A percentile compares a stretch with the other conserved stretches of the same genome.
Conservation (phyloP, 139 green algal species). For the Chlamydomonas incerta region DNA sequence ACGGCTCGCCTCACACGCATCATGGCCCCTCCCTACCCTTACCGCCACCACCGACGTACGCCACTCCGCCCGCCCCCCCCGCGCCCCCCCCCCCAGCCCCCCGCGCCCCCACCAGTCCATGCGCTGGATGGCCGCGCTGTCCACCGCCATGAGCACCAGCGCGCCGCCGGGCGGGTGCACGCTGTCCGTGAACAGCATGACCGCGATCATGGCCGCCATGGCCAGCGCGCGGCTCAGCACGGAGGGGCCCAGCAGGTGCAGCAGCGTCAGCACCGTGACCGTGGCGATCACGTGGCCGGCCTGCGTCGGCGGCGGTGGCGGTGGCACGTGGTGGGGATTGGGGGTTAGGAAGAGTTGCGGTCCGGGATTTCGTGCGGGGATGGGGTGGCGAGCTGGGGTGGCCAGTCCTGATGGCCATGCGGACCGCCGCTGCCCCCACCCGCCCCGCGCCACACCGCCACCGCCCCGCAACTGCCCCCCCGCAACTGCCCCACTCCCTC, state of each 20-base stretch:
- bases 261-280: constrained; percentile 38
- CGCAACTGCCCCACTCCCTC: neutral
- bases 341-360: too few relatives aligned
- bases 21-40: neutral
- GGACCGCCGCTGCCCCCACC: too few relatives aligned
- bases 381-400: too few relatives aligned
- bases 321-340: too few relatives aligned
- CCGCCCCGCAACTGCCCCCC: neutral
- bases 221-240: constrained; percentile 43
- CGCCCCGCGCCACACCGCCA: too few relatives aligned
- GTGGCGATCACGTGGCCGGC: constrained; percentile 36
- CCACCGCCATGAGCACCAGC: constrained; percentile 63
- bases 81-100: neutral
- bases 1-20: neutral
- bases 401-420: too few relatives aligned
- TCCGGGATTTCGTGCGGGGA: too few relatives aligned
- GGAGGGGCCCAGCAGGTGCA: constrained; percentile 37
- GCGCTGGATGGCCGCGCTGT: constrained; percentile 46
- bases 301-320: neutral
- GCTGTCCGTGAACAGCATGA: constrained; percentile 55
- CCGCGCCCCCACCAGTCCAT: constrained; percentile 14
- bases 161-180: constrained; percentile 64
- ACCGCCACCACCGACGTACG: neutral
- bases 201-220: constrained; percentile 52
- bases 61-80: too few relatives aligned